Conservation (phyloP, 495 filamentous ascomycete genomes). For the Aspergillus olivimuriae region DNA sequence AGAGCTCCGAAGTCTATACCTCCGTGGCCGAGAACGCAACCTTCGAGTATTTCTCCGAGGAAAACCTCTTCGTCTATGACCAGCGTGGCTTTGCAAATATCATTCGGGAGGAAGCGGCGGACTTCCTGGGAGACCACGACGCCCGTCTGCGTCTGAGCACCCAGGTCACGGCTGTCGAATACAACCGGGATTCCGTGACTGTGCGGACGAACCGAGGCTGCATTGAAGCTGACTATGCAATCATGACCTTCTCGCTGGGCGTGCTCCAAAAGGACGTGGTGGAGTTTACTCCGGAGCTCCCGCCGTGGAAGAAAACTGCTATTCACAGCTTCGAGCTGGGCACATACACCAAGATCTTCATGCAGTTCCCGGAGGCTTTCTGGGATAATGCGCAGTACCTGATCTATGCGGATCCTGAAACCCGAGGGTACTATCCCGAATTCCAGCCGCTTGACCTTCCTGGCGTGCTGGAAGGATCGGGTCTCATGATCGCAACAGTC, state of each 20-base stretch:
- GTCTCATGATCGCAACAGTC: constrained; percentile 69
- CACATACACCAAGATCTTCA: constrained; percentile 75
- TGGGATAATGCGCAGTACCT: constrained; percentile 68
- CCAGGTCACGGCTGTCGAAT: constrained; percentile 52
- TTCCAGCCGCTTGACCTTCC: constrained; percentile 59
- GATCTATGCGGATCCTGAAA: constrained; percentile 59
- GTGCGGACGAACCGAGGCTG: constrained; percentile 52
- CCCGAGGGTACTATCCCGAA: constrained; percentile 63
- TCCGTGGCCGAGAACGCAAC: constrained; percentile 35
- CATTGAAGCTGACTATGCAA: constrained; percentile 53
- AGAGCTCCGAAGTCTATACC: constrained; percentile 36
- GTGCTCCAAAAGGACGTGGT: constrained; percentile 62
- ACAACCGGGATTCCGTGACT: constrained; percentile 47
- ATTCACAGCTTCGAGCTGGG: constrained; percentile 66
- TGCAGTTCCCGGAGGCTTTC: constrained; percentile 66
- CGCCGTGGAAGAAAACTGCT: constrained; percentile 59
- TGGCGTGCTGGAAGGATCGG: constrained; percentile 56
- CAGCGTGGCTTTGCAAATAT: constrained; percentile 57
- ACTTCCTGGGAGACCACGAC: constrained; percentile 52
- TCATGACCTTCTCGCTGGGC: constrained; percentile 58
- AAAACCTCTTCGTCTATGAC: constrained; percentile 63
- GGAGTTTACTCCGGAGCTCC: constrained; percentile 53
- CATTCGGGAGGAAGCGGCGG: constrained; percentile 52
- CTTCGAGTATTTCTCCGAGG: constrained; percentile 41
- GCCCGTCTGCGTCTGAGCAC: constrained; percentile 54